Conservation (phyloP, 805 yeast species). For the Scheffersomyces spartinae region DNA sequence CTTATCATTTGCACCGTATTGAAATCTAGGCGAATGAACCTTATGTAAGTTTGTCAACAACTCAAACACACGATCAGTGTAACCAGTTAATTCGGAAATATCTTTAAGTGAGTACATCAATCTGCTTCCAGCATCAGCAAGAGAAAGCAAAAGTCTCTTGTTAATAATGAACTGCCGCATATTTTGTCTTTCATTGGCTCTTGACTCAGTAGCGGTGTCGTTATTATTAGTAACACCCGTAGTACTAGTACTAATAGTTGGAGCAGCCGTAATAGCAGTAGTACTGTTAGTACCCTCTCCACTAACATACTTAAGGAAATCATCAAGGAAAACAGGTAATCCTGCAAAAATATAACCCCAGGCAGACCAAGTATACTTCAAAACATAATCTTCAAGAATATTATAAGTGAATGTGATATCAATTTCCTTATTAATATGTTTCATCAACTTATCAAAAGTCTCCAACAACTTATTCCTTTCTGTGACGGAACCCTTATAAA, state of each 20-base stretch:
- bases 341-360: slow-evolving; percentile 89
- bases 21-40: slow-evolving; percentile 56
- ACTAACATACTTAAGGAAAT: slow-evolving; percentile 9
- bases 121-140: slow-evolving; percentile 92
- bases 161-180: slow-evolving; percentile 87
- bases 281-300: neutral
- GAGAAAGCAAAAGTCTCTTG: slow-evolving; percentile 77
- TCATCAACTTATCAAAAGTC: slow-evolving; percentile 44
- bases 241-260: too few relatives aligned
- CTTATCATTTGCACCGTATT: slow-evolving; percentile 31
- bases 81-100: slow-evolving; percentile 81
- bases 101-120: slow-evolving; percentile 92
- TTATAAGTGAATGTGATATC: slow-evolving; percentile 55
- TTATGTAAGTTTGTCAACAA: slow-evolving; percentile 69
- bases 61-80: slow-evolving; percentile 75
- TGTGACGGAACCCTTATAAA: slow-evolving; percentile 76
- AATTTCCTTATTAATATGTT: slow-evolving; percentile 43
- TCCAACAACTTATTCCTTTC: slow-evolving; percentile 58
- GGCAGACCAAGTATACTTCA: slow-evolving; percentile 92
- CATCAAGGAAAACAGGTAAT: slow-evolving; percentile 69
- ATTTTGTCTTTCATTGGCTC: slow-evolving; percentile 38
- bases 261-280: neutral
- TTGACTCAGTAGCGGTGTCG: slow-evolving; percentile 7
- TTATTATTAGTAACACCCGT: slow-evolving; percentile 8
- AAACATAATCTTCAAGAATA: slow-evolving; percentile 70